Base-by-base conservation (phyloP, 345 rosid genomes). In the Psidium guajava region DNA sequence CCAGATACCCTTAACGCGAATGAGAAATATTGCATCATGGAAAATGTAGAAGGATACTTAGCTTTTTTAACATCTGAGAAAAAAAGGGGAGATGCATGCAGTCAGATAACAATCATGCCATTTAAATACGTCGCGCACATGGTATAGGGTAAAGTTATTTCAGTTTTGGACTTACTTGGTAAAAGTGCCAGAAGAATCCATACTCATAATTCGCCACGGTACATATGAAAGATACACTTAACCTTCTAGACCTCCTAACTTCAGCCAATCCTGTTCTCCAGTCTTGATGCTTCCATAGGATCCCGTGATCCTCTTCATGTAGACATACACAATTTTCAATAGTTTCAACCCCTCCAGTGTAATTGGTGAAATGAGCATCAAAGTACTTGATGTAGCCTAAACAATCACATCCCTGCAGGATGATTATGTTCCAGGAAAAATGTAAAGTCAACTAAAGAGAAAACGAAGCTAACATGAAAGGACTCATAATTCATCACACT, bases 181-280 rank as follows among this genome's bases (percentile, higher is more conserved):
- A 96, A 84, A 96, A 96, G 89, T 96, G 97, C 98, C 98, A 95
- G 89, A 89, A 96, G 90, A 96, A 95, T 57, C 97, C 98, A 85
- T 96, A 96, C 86, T 96, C 97, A 84, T 96, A 96, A 89, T 96
- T 96, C 69, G 99, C 99, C 84, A 96, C 95, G 7, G 98, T 96
- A 56, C 97, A 95, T 53, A 95, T 87, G 86, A 94, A 96, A 53
- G 98, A 96, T 83, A 94, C 98, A 12, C 96, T 91, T 61, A 96
- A 91, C 87, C 95, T 89, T 91, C 98, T 93, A 58, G 98, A 96
- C 91, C 98, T 91, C 86, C 98, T 93, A 84, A 93, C 98, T 95
- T 96, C 98, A 15, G 97, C 99, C 86, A 96, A 90, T 55, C 98
- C 99, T 61, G 98, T 95, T 92, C 99, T 94, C 98, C 98, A 96